A percentile compares a stretch with the other conserved stretches of the same genome.
phyloP scores from a whole-genome alignment of 352 stramenopile genomes.

The Thraustochytrium sp. region DNA sequence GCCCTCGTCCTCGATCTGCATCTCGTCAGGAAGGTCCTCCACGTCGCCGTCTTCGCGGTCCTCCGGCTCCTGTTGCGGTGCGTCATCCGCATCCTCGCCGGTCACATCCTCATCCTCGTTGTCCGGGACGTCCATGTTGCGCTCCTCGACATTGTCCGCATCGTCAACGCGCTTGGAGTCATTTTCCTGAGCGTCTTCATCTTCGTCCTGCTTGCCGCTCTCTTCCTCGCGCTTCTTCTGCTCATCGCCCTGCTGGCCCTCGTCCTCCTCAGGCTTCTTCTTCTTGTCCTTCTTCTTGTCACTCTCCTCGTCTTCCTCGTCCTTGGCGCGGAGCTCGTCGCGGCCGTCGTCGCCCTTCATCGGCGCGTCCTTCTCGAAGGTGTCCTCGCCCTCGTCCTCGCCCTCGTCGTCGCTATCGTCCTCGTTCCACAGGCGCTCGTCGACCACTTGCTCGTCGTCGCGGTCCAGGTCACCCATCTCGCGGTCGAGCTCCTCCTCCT shows the following conservation, averaged over 20 bases:
- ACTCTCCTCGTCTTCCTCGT: constrained; percentile 55
- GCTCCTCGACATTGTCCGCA: constrained; percentile 39
- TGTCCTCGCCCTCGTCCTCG: constrained; percentile 61
- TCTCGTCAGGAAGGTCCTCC: constrained; percentile 47
- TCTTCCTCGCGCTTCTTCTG: constrained; percentile 72
- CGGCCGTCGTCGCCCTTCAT: constrained; percentile 62
- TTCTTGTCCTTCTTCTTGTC: constrained; percentile 40
- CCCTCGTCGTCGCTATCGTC: constrained; percentile 62
- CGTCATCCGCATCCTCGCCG: constrained; percentile 43
- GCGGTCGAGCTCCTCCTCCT: constrained; percentile 90
- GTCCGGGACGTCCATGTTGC: constrained; percentile 46
- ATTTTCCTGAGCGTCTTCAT: constrained; percentile 58
- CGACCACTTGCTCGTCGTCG: constrained; percentile 94
- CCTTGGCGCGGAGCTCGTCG: constrained; percentile 77
- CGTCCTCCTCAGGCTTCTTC: constrained; percentile 48
- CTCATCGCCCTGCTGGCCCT: constrained; percentile 66
- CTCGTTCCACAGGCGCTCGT: constrained; percentile 97
- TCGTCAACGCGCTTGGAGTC: constrained; percentile 2
- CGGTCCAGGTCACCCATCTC: constrained; percentile 96
- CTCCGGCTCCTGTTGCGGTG: constrained; percentile 50
- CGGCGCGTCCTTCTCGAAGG: constrained; percentile 73
- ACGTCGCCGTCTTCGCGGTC: constrained; percentile 50
- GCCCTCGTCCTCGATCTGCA: constrained; percentile 38
- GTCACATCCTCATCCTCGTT: constrained; percentile 48
- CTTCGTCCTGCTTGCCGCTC: too few relatives aligned